Conservation (phyloP, 768 basidiomycete genomes). For the Lentinus brumalis region DNA sequence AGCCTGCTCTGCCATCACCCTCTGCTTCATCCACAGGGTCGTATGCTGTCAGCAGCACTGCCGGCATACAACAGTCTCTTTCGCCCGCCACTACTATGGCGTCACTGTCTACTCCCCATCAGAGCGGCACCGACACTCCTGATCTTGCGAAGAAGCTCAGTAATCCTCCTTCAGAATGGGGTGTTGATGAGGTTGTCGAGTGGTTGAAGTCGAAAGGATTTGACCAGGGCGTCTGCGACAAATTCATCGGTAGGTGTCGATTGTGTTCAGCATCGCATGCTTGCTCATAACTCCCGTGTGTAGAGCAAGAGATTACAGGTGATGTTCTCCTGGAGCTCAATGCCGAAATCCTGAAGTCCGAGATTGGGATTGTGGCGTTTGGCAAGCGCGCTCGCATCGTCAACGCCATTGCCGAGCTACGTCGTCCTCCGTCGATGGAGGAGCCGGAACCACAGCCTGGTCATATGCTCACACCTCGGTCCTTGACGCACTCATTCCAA, state of each 20-base stretch:
- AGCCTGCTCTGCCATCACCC: slow-evolving; percentile 24
- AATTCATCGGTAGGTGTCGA: slow-evolving; percentile 74
- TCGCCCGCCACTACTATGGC: slow-evolving; percentile 27
- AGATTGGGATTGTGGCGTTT: slow-evolving; percentile 92
- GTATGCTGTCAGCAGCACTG: slow-evolving; percentile 23
- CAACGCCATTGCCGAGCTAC: slow-evolving; percentile 88
- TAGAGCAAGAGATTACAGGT: slow-evolving; percentile 98
- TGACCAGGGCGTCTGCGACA: slow-evolving; percentile 77
- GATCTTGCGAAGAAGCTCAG: slow-evolving; percentile 35
- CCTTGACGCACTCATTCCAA: slow-evolving; percentile 28
- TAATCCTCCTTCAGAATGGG: slow-evolving; percentile 73
- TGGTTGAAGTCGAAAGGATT: slow-evolving; percentile 89
- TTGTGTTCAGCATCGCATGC: not conserved
- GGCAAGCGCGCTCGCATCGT: slow-evolving; percentile 94
- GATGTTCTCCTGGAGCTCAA: slow-evolving; percentile 96
- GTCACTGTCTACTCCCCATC: slow-evolving; percentile 15
- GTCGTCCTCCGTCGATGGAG: slow-evolving; percentile 64
- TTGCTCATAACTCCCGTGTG: slow-evolving; percentile 1
- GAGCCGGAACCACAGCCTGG: slow-evolving; percentile 45
- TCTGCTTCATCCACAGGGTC: slow-evolving; percentile 24
- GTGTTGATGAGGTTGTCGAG: slow-evolving; percentile 82
- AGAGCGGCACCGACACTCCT: not conserved
- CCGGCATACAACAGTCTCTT: slow-evolving; percentile 28
- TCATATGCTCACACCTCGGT: slow-evolving; percentile 21
- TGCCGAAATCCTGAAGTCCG: slow-evolving; percentile 84